phyloP scores from a whole-genome alignment of 441 rosid species.

The Hura crepitans region DNA sequence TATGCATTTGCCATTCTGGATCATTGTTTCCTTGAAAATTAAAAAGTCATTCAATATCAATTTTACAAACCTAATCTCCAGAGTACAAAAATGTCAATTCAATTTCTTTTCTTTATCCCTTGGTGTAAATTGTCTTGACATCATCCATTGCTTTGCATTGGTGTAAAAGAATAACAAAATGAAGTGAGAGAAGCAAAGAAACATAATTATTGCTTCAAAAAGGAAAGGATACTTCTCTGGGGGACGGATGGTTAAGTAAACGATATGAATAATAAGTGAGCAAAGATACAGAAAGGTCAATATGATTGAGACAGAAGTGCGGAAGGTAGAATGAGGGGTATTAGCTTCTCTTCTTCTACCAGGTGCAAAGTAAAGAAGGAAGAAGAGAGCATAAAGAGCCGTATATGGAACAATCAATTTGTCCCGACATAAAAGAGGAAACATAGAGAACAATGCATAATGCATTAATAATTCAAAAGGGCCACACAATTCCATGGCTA shows the following conservation, averaged over 20 bases:
- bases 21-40: not conserved
- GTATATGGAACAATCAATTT: conserved; percentile 61
- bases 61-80: not conserved
- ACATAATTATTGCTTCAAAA: conserved; percentile 83
- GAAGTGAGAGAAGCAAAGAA: conserved; percentile 67
- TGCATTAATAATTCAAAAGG: conserved; percentile 52
- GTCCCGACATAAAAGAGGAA: conserved; percentile 81
- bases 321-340: conserved; percentile 22
- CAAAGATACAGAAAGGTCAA: conserved; percentile 34
- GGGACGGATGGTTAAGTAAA: conserved; percentile 56
- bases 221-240: conserved; percentile 76
- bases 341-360: conserved; percentile 22
- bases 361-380: conserved; percentile 48
- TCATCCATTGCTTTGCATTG: conserved; percentile 60
- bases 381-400: conserved; percentile 44
- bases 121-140: conserved; percentile 31
- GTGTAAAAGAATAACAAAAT: conserved; percentile 44
- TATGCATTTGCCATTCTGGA: conserved; percentile 7
- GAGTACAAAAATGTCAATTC: conserved; percentile 30
- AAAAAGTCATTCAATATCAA: not conserved
- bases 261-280: conserved; percentile 55
- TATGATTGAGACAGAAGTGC: conserved; percentile 17
- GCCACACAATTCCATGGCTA: conserved; percentile 57
- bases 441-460: conserved; percentile 75
- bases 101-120: conserved; percentile 51